Percentiles rank a stretch among this genome's conserved stretches.
These are phyloP conservation scores for Aspergillus uvarum DNA, from an alignment of 2,329 filamentous ascomycete genomes.

Conservation along the genomic window DNA sequence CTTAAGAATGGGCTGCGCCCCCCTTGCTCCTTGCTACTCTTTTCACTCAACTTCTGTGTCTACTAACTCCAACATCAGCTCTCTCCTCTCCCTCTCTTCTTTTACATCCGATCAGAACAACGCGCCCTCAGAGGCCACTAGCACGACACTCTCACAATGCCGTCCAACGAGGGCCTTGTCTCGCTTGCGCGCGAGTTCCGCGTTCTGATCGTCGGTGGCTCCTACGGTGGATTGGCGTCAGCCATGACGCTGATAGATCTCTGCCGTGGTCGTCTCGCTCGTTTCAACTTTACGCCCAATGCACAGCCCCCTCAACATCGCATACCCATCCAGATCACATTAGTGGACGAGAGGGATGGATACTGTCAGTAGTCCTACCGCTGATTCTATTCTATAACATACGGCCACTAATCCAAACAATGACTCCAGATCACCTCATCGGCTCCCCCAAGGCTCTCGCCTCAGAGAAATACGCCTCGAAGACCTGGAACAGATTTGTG, in stretches of 20 bases:
- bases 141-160: slow-evolving; percentile 20
- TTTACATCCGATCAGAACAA: background rate
- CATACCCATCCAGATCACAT: slow-evolving; percentile 66
- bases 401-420: background rate
- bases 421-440: slow-evolving; percentile 66
- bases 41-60: background rate
- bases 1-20: background rate
- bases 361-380: slow-evolving; percentile 57
- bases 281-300: slow-evolving; percentile 37
- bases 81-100: background rate
- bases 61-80: background rate
- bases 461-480: slow-evolving; percentile 61
- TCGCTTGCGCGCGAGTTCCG: slow-evolving; percentile 38
- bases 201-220: slow-evolving; percentile 68
- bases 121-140: background rate
- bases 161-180: slow-evolving; percentile 27
- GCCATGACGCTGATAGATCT: slow-evolving; percentile 68
- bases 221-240: slow-evolving; percentile 68
- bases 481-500: slow-evolving; percentile 68
- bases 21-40: background rate
- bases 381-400: background rate
- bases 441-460: slow-evolving; percentile 72
- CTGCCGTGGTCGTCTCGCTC: slow-evolving; percentile 55
- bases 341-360: slow-evolving; percentile 79
- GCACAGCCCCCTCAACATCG: slow-evolving; percentile 34